Evolutionary conservation across 225 moss, liverwort and hornwort species (phyloP), one percentile per base, ranked within the genome.

Genomic region (Lunularia cruciata): DNA sequence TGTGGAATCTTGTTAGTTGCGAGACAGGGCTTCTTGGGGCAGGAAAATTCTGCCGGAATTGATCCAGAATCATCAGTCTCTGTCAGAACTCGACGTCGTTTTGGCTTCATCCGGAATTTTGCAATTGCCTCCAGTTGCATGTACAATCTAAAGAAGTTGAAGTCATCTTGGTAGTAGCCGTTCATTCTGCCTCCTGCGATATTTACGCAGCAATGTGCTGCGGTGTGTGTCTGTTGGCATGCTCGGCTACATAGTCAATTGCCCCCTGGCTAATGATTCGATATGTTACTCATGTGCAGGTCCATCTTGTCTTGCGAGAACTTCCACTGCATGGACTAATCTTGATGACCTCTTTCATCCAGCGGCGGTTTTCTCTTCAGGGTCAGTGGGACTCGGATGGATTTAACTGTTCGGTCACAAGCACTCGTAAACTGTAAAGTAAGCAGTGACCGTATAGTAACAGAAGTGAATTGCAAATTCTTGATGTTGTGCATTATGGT

Each of bases 401-500:
- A 30, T 18, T 64, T 15, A 19, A 31, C 63, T 64, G 39, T 14
- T 23, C 5, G 10, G 35, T 13, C 20, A 9, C 60, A 10, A 19
- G 23, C 8, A 13, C 6, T 20, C 49, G n/a, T 49, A n/a, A 49
- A 16, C 20, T 18, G 6, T n/a, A n/a, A 49, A 49, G 49, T n/a
- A n/a, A 49, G 49, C n/a, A 16, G 19, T n/a, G 2, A 20, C 49
- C 20, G 18, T 9, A 26, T n/a, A n/a, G n/a, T n/a, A n/a, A 28
- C 43, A 19, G 42, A 30, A 49, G 6, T 9, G 47, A 43, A 42
- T 31, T 2, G 40, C 67, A 47, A 38, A 57, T 32, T 58, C 6
- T 56, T 3, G 23, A 37, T 26, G 18, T 30, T 56, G 16, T 47
- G 35, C 62, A 73, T 33, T 13, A 73, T 57, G 69, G 19, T 57